Conservation (phyloP, 306 rosid genomes). For the Urtica urens region DNA sequence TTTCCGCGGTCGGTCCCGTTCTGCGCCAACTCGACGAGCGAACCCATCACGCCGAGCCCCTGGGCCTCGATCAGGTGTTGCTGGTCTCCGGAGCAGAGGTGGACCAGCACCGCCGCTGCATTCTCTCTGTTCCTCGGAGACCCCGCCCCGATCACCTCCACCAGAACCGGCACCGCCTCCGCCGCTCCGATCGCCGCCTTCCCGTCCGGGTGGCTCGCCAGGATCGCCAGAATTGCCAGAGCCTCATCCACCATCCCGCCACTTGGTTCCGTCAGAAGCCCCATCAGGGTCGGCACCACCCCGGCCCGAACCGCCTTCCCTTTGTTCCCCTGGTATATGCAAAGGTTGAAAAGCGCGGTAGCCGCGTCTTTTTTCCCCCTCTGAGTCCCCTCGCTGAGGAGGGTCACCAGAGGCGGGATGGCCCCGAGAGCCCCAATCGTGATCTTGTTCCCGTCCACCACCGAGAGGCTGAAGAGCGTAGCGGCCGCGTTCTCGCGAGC, state of each 20-base stretch:
- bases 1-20: slow-evolving; percentile 92
- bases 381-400: slow-evolving; percentile 85
- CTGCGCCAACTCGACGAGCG: slow-evolving; percentile 63
- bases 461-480: slow-evolving; percentile 98
- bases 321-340: slow-evolving; percentile 95
- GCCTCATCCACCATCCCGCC: slow-evolving; percentile 98
- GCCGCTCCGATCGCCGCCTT: slow-evolving; percentile 69
- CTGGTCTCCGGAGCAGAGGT: slow-evolving; percentile 76
- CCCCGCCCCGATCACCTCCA: slow-evolving; percentile 66
- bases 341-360: slow-evolving; percentile 89
- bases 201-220: slow-evolving; percentile 89
- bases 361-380: slow-evolving; percentile 99
- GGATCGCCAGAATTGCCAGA: slow-evolving; percentile 82
- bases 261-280: slow-evolving; percentile 62
- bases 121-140: slow-evolving; percentile 95
- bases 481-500: slow-evolving; percentile 99
- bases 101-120: slow-evolving; percentile 87
- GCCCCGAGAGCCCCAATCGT: slow-evolving; percentile 83
- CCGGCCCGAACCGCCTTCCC: slow-evolving; percentile 96
- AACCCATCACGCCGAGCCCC: slow-evolving; percentile 52
- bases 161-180: slow-evolving; percentile 81
- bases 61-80: slow-evolving; percentile 61
- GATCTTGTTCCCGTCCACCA: slow-evolving; percentile 78
- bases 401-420: slow-evolving; percentile 74
- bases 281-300: slow-evolving; percentile 81